Percentiles rank a stretch among this genome's conserved stretches.
phyloP scores from a whole-genome alignment of 495 filamentous ascomycete species.

The Hypoxylon subgilvum region DNA sequence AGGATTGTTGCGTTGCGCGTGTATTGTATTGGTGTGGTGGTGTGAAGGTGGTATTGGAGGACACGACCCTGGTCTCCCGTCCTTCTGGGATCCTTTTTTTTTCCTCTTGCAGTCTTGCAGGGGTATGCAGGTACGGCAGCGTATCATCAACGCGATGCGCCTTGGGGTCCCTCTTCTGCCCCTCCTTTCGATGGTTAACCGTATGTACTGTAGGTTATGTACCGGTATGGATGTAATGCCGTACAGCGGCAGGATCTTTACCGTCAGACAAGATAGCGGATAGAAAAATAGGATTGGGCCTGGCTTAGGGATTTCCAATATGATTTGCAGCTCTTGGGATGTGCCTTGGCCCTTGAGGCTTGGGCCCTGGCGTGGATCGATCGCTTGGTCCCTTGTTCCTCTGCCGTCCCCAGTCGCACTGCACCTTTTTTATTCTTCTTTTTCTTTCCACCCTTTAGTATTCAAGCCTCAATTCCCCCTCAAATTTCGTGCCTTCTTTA shows the following conservation, averaged over 20 bases:
- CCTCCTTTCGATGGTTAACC: constrained; percentile 28
- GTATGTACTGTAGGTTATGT: too few species aligned
- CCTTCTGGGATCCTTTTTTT: constrained; percentile 29
- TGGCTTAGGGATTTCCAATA: constrained; percentile 24
- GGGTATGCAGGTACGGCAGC: constrained; percentile 30
- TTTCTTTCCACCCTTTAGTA: constrained; percentile 12
- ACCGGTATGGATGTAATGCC: too few species aligned
- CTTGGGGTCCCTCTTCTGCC: constrained; percentile 19
- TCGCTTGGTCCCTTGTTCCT: constrained; percentile 15
- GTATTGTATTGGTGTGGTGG: constrained; percentile 10
- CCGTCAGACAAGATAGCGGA: constrained; percentile 25
- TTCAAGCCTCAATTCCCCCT: constrained; percentile 15
- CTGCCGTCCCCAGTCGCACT: constrained; percentile 12
- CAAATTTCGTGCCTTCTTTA: neutral
- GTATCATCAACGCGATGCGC: constrained; percentile 30
- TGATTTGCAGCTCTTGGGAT: constrained; percentile 24
- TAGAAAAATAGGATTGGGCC: constrained; percentile 28
- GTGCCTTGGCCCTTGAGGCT: too few species aligned
- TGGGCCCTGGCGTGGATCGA: constrained; percentile 24
- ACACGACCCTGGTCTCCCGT: constrained; percentile 28
- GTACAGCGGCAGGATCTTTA: constrained; percentile 20
- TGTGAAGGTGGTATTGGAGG: constrained; percentile 4
- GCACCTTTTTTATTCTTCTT: constrained; percentile 2
- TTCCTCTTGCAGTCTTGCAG: constrained; percentile 16
- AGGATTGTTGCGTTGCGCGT: constrained; percentile 32